Evolutionary conservation across 2,329 filamentous ascomycete genomes (phyloP).

Genomic region (Remersonia thermophila): DNA sequence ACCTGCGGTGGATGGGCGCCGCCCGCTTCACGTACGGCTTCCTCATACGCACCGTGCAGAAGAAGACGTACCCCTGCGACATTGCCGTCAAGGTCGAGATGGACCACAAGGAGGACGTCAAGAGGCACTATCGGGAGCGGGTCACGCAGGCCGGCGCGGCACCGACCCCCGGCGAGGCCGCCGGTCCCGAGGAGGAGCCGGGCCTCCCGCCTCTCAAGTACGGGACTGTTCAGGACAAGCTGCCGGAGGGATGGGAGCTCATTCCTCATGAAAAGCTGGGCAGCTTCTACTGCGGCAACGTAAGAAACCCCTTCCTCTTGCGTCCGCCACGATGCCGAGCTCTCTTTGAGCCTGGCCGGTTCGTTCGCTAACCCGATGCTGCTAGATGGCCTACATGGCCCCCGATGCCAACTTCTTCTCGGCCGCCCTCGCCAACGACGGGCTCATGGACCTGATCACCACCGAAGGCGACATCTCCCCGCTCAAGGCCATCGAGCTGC

Average conservation of each 20-base stretch:
- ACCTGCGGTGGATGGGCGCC: slow-evolving; percentile 85
- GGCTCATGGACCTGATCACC: slow-evolving; percentile 71
- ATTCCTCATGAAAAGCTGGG: slow-evolving; percentile 66
- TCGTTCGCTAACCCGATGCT: neutral
- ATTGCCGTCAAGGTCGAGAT: slow-evolving; percentile 75
- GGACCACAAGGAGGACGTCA: slow-evolving; percentile 61
- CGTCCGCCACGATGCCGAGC: neutral
- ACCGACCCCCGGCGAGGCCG: neutral
- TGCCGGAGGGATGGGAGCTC: slow-evolving; percentile 68
- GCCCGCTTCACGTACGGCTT: slow-evolving; percentile 78
- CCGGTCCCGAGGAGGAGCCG: slow-evolving; percentile 13
- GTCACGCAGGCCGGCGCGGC: slow-evolving; percentile 1
- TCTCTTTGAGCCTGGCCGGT: neutral
- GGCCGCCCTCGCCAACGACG: slow-evolving; percentile 69
- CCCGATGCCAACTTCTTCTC: slow-evolving; percentile 80
- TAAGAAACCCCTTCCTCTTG: slow-evolving; percentile 27
- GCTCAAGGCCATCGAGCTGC: slow-evolving; percentile 51
- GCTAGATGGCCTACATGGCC: slow-evolving; percentile 79
- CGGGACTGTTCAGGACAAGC: slow-evolving; percentile 63
- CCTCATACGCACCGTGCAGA: slow-evolving; percentile 60
- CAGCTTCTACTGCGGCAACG: slow-evolving; percentile 89
- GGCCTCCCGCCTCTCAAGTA: slow-evolving; percentile 64
- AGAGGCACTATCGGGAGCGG: slow-evolving; percentile 48
- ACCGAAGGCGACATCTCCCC: slow-evolving; percentile 65
- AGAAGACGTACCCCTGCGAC: slow-evolving; percentile 78